Base-by-base conservation (phyloP, 2,329 filamentous ascomycete species). In the Triangularia verruculosa region DNA sequence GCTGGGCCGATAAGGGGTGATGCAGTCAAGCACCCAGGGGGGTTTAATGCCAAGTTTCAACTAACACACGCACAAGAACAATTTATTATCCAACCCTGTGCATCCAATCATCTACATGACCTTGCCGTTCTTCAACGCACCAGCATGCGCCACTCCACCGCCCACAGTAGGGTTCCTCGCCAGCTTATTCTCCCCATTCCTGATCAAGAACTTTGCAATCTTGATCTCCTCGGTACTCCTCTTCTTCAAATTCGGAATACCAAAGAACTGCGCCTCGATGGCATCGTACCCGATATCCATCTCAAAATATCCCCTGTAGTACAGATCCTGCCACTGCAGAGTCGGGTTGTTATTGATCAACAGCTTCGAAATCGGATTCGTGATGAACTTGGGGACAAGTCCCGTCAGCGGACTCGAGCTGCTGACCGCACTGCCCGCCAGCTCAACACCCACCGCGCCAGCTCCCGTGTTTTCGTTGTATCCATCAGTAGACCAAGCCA, bases 251-350 rank as follows among this genome's bases (percentile, higher is more conserved):
- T 82, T 86, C 0, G 88, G 87, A 7, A 75, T 71, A 47, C 86
- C 89, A 68, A 87, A 92, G 76, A 83, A 92, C 12, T 80, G 79
- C 0, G 89, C 89, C n/a, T 83, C 78, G 1, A 89, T 79, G 53
- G 82, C 77, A 11, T 87, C 79, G 22, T 83, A 79, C 20, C 77
- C 79, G 61, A 90, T 78, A 56, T 83, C 80, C 47, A 92, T 77
- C 71, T 89, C 83, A 68, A 86, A 91, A 76, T 92, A 92, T 1
- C 89, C 90, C 17, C 89, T 82, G 74, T 91, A 92, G 73, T 89
- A 92, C 7, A 87, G 74, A 63, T 92, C 89, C 69, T 88, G 85
- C 89, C 89, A 92, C 70, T 90, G 86, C 55, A 92, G 78, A 73
- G 89, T 87, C 0, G 78, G 76, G 73, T 90, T 92, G 22, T 79